A percentile compares a stretch with the other conserved stretches of the same genome.
Conservation (phyloP, 305 asterid species). For the Fraxinus paxiana region DNA sequence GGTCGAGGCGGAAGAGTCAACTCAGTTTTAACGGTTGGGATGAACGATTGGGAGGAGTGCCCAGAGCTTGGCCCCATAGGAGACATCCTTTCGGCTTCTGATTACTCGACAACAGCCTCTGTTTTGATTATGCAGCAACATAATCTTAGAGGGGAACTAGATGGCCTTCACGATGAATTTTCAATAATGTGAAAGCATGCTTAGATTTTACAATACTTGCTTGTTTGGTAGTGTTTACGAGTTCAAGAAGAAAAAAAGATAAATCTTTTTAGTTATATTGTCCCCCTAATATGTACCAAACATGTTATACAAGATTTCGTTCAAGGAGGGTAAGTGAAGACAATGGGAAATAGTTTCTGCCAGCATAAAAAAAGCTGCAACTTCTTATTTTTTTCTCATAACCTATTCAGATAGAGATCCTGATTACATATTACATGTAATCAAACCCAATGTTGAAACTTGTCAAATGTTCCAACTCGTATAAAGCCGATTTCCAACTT, state of each 20-base stretch:
- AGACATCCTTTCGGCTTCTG: slow-evolving; percentile 82
- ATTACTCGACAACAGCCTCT: slow-evolving; percentile 67
- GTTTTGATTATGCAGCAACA: slow-evolving; percentile 86
- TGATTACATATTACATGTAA: not conserved
- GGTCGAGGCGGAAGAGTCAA: slow-evolving; percentile 84
- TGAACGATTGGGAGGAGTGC: slow-evolving; percentile 97
- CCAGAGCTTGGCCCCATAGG: slow-evolving; percentile 94
- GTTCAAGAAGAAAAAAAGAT: not conserved
- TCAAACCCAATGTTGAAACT: not conserved
- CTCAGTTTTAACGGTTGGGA: slow-evolving; percentile 75
- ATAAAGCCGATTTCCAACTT: not conserved
- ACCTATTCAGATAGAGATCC: not conserved
- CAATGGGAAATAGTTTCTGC: not conserved
- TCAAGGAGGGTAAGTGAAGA: not conserved
- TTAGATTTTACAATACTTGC: not conserved
- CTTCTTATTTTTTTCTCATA: not conserved
- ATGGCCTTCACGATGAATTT: slow-evolving; percentile 86
- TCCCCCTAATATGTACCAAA: not conserved
- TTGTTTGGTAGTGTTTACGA: not conserved
- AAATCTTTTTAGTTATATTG: not conserved
- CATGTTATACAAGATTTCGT: not conserved
- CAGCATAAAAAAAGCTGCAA: not conserved
- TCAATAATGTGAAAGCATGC: slow-evolving; percentile 57
- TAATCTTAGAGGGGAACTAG: slow-evolving; percentile 70
- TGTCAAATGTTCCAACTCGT: not conserved